Conservation (phyloP, 2,329 filamentous ascomycete species). For the Colletotrichum destructivum region DNA sequence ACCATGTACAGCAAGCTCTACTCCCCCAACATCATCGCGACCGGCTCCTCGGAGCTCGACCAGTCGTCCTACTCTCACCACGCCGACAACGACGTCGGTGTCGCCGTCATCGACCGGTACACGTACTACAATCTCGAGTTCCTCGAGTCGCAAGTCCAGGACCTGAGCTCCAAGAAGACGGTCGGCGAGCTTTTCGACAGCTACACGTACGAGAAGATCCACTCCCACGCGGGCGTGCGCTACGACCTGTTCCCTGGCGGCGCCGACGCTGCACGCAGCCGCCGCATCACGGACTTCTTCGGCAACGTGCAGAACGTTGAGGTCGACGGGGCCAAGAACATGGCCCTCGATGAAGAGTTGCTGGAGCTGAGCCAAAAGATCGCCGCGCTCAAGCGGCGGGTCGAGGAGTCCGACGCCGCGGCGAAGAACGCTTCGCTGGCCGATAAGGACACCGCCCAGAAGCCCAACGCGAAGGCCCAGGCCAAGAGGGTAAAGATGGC, state of each 20-base stretch:
- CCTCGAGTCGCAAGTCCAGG: constrained; percentile 89
- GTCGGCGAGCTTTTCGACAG: constrained; percentile 96
- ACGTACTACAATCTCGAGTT: constrained; percentile 99
- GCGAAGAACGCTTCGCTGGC: constrained; percentile 43
- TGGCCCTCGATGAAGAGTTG: constrained; percentile 80
- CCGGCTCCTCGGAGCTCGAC: constrained; percentile 95
- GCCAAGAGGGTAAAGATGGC: constrained; percentile 48
- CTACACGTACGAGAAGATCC: constrained; percentile 95
- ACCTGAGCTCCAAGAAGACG: constrained; percentile 88
- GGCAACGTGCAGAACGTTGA: constrained; percentile 98
- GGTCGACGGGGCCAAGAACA: constrained; percentile 76
- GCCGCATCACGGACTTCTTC: constrained; percentile 96
- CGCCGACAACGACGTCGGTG: constrained; percentile 96
- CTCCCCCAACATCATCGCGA: constrained; percentile 97
- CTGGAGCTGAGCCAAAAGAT: constrained; percentile 81
- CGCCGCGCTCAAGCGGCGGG: constrained; percentile 65
- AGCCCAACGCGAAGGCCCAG: constrained; percentile 43
- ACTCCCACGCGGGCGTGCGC: constrained; percentile 90
- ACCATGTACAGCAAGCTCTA: constrained; percentile 99
- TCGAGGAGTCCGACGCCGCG: constrained; percentile 60
- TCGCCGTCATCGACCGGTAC: constrained; percentile 98
- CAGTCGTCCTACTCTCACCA: constrained; percentile 98
- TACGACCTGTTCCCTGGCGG: constrained; percentile 96
- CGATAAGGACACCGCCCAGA: constrained; percentile 12
- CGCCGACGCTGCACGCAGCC: constrained; percentile 80